Evolutionary conservation across 2,329 filamentous ascomycete genomes (phyloP).

Genomic region (Elsinoe perseae): DNA sequence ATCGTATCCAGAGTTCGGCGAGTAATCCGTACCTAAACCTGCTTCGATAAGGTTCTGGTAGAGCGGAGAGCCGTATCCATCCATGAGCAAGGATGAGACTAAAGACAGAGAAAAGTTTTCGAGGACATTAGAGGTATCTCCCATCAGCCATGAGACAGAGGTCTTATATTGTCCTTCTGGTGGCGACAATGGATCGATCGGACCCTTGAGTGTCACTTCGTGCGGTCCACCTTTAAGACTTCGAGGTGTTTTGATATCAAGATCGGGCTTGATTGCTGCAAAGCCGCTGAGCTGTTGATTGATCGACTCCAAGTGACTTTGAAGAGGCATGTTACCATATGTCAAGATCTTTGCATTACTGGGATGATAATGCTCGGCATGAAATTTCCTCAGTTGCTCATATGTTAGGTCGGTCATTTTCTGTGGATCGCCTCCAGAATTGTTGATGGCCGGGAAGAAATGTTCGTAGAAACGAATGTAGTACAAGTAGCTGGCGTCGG

Average conservation of each 20-base stretch:
- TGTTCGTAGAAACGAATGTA: slow-evolving; percentile 94
- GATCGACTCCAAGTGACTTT: slow-evolving; percentile 71
- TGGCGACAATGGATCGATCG: slow-evolving; percentile 78
- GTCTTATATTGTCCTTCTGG: slow-evolving; percentile 87
- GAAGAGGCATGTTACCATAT: slow-evolving; percentile 85
- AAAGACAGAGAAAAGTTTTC: slow-evolving; percentile 84
- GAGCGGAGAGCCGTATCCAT: slow-evolving; percentile 90
- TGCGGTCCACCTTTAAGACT: slow-evolving; percentile 59
- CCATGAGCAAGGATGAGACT: slow-evolving; percentile 74
- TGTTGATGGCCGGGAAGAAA: slow-evolving; percentile 89
- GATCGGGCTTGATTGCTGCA: slow-evolving; percentile 59
- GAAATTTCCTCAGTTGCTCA: slow-evolving; percentile 79
- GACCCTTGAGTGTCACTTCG: slow-evolving; percentile 66
- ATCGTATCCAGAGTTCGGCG: slow-evolving; percentile 89
- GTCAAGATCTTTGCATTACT: slow-evolving; percentile 96
- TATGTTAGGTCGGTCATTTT: slow-evolving; percentile 95
- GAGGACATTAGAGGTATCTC: slow-evolving; percentile 70
- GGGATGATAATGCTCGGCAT: slow-evolving; percentile 89
- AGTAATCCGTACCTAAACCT: slow-evolving; percentile 86
- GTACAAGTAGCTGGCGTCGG: slow-evolving; percentile 90
- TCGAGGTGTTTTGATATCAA: slow-evolving; percentile 68
- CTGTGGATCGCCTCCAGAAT: slow-evolving; percentile 91
- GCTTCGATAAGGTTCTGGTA: slow-evolving; percentile 84
- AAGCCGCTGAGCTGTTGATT: slow-evolving; percentile 68
- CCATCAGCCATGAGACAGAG: slow-evolving; percentile 85